Conservation (phyloP, 2,329 filamentous ascomycete species). For the Cytospora piceae region DNA sequence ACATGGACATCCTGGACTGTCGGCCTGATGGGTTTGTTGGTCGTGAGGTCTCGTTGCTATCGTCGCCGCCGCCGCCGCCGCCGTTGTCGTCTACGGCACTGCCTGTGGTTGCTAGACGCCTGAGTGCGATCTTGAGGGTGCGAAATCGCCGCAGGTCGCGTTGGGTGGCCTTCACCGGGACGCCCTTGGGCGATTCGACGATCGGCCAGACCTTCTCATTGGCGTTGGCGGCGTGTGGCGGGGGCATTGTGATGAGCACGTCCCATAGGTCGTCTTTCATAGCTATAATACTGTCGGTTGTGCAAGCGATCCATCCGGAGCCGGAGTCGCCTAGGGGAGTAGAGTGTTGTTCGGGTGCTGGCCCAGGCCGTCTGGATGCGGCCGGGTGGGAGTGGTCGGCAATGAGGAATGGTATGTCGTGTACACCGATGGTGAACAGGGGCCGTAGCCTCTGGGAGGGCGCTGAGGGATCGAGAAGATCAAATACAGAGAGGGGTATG, state of each 20-base stretch:
- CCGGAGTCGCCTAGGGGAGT: constrained; percentile 50
- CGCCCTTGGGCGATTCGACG: constrained; percentile 68
- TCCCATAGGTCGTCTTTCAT: constrained; percentile 90
- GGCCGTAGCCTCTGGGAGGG: constrained; percentile 71
- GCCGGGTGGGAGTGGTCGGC: constrained; percentile 51
- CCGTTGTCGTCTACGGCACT: constrained; percentile 28
- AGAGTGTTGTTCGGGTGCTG: constrained; percentile 26
- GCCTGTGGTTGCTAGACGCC: constrained; percentile 44
- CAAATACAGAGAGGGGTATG: constrained; percentile 74
- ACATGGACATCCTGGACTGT: constrained; percentile 26
- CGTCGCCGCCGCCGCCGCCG: constrained; percentile 1
- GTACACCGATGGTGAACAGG: constrained; percentile 90
- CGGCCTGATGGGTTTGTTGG: constrained; percentile 17
- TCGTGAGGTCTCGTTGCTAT: constrained; percentile 24
- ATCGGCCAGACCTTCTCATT: constrained; percentile 73
- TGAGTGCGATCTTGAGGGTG: constrained; percentile 67
- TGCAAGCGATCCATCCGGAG: constrained; percentile 88
- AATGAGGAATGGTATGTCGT: constrained; percentile 83
- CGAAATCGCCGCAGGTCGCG: constrained; percentile 83
- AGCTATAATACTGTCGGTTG: constrained; percentile 88
- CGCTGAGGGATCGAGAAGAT: constrained; percentile 67
- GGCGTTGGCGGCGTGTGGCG: constrained; percentile 59
- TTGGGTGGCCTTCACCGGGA: constrained; percentile 80
- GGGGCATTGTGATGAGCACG: constrained; percentile 81
- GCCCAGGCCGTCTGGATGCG: constrained; percentile 44